phyloP scores from a whole-genome alignment of 2,329 filamentous ascomycete genomes.

The Thelonectria discophora region DNA sequence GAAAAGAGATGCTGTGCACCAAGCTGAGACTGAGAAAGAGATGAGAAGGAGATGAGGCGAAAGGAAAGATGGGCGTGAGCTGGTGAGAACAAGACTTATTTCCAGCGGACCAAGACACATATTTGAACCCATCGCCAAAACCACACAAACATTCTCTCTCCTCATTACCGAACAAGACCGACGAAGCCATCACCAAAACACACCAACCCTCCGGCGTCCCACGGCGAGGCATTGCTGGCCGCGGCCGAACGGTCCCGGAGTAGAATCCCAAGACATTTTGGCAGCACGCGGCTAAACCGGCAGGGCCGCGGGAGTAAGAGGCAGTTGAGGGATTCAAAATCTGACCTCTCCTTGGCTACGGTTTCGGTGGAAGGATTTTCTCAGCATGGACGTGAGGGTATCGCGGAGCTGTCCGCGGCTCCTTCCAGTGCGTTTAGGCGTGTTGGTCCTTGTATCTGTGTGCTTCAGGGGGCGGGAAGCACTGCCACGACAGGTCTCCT shows the following conservation, averaged over 20 bases:
- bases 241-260: slow-evolving; percentile 23
- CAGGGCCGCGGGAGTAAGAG: not conserved
- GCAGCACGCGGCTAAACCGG: slow-evolving; percentile 4
- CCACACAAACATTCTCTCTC: no score
- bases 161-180: no score
- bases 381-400: not conserved
- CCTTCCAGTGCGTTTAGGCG: no score
- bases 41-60: slow-evolving; percentile 13
- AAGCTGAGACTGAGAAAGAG: no score
- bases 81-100: slow-evolving; percentile 7
- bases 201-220: slow-evolving; percentile 12
- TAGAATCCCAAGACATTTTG: not conserved
- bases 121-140: not conserved
- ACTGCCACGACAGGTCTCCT: slow-evolving; percentile 13
- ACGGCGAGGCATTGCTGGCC: slow-evolving; percentile 23
- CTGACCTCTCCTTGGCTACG: no score
- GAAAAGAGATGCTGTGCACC: not conserved
- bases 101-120: not conserved
- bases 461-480: not conserved
- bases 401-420: not conserved
- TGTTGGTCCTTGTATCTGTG: not conserved
- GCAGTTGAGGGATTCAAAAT: not conserved
- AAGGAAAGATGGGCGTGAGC: slow-evolving; percentile 19
- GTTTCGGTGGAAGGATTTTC: no score
- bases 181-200: slow-evolving; percentile 9